phyloP scores from a whole-genome alignment of 1,284 basidiomycete species.

The Meripilus lineatus region DNA sequence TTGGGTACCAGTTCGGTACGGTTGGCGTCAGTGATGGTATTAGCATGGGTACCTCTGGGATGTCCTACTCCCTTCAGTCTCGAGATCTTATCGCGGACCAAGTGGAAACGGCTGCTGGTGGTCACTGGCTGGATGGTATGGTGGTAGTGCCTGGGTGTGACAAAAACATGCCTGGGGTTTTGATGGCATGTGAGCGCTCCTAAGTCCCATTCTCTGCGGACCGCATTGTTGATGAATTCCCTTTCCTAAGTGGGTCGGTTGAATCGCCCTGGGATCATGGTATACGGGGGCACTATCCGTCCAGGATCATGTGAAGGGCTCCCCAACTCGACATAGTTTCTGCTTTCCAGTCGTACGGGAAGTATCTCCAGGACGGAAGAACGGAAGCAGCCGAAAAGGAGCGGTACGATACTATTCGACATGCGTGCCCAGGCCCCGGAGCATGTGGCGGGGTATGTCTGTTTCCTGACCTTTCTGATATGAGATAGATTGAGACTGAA shows the following conservation, averaged over 20 bases:
- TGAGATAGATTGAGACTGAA: neutral
- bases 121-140: conserved; percentile 98
- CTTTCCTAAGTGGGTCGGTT: conserved; percentile 78
- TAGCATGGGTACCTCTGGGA: conserved; percentile 91
- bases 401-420: conserved; percentile 81
- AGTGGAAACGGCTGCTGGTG: conserved; percentile 94
- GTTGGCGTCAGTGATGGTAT: conserved; percentile 98
- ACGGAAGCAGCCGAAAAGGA: conserved; percentile 78
- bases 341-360: conserved; percentile 93
- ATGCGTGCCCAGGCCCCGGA: conserved; percentile 93
- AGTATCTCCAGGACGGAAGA: conserved; percentile 86
- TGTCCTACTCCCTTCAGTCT: conserved; percentile 94
- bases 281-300: conserved; percentile 94
- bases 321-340: conserved; percentile 89
- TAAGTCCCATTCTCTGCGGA: conserved; percentile 24
- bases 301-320: conserved; percentile 82
- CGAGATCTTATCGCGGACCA: conserved; percentile 96
- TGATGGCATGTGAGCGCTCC: conserved; percentile 81
- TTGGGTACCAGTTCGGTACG: conserved; percentile 96
- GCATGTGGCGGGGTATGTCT: conserved; percentile 88
- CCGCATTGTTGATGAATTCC: no score
- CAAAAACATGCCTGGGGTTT: conserved; percentile 96
- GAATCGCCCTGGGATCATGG: conserved; percentile 93
- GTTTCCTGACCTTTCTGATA: neutral
- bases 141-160: conserved; percentile 95